These are phyloP conservation scores for Phragmites australis DNA, from an alignment of 176 grass and related monocot species.

Conservation along the genomic window DNA sequence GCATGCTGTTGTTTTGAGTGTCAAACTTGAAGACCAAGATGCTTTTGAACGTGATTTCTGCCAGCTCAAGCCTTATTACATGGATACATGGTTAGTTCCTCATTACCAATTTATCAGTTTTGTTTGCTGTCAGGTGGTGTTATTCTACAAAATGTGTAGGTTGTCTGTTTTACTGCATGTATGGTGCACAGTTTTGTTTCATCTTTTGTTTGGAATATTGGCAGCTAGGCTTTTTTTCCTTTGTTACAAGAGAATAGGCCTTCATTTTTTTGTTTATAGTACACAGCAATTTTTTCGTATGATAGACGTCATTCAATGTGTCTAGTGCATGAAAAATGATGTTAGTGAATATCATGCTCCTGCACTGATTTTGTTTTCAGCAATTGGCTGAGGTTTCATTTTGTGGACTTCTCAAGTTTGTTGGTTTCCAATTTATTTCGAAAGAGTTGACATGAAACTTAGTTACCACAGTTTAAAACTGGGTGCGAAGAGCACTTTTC, in stretches of 20 bases:
- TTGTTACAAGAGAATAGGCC: background rate
- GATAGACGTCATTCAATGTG: background rate
- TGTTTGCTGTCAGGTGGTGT: background rate
- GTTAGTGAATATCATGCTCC: background rate
- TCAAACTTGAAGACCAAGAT: conserved; percentile 96
- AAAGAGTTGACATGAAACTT: background rate
- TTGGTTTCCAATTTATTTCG: background rate
- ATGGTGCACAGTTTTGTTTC: background rate
- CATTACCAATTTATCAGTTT: background rate
- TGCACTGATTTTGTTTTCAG: background rate
- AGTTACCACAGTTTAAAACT: background rate
- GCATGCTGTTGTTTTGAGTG: conserved; percentile 86
- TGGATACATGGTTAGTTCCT: conserved; percentile 73
- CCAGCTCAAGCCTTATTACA: conserved; percentile 93
- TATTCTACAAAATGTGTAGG: too few species aligned
- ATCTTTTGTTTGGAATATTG: background rate
- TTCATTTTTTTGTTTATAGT: background rate
- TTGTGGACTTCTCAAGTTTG: background rate
- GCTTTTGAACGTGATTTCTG: conserved; percentile 96
- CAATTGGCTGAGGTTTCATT: background rate
- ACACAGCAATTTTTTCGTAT: background rate
- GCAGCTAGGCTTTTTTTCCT: background rate
- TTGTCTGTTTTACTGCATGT: too few species aligned
- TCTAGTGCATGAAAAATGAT: background rate
- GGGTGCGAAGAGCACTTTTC: background rate